phyloP scores from a whole-genome alignment of 192 early-diverging fungal species.

The Cetraspora pellucida region DNA sequence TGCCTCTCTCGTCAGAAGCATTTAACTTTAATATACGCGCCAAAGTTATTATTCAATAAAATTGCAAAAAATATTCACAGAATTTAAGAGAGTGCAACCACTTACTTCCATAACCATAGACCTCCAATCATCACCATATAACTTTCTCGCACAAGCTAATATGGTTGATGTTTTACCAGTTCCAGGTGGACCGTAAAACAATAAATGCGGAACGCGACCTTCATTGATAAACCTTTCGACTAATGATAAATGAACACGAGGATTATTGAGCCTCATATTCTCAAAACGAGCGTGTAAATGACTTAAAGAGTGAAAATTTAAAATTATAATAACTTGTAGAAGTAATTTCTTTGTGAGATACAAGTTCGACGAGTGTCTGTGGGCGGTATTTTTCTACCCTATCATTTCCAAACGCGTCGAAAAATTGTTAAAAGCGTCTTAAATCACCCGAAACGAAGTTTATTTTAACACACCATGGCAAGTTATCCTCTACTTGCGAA shows the following conservation, averaged over 20 bases:
- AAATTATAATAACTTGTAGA: conserved; percentile 65
- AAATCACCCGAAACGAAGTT: background rate
- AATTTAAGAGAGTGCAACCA: background rate
- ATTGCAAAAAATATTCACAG: background rate
- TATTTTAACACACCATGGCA: conserved; percentile 5
- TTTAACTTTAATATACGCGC: conserved; percentile 66
- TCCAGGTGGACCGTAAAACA: conserved; percentile 98
- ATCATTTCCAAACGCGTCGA: background rate
- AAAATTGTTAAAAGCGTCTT: background rate
- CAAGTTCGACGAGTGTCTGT: conserved; percentile 82
- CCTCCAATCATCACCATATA: conserved; percentile 82
- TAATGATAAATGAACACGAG: conserved; percentile 26
- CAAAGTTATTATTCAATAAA: background rate
- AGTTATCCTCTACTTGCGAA: conserved; percentile 27
- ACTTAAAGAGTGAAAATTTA: background rate
- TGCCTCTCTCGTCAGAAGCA: conserved; percentile 97
- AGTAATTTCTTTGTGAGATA: conserved; percentile 92
- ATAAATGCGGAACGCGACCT: conserved; percentile 89
- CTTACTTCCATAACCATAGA: conserved; percentile 91
- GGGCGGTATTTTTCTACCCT: conserved; percentile 99
- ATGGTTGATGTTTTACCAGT: conserved; percentile 98
- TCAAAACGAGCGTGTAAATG: no score
- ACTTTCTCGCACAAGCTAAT: conserved; percentile 84
- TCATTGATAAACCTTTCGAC: conserved; percentile 90
- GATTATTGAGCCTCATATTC: no score